Percentiles rank a stretch among this genome's conserved stretches.
Evolutionary conservation across 164 flowering plant species (phyloP).

Genomic region (Berberis vulgaris): DNA sequence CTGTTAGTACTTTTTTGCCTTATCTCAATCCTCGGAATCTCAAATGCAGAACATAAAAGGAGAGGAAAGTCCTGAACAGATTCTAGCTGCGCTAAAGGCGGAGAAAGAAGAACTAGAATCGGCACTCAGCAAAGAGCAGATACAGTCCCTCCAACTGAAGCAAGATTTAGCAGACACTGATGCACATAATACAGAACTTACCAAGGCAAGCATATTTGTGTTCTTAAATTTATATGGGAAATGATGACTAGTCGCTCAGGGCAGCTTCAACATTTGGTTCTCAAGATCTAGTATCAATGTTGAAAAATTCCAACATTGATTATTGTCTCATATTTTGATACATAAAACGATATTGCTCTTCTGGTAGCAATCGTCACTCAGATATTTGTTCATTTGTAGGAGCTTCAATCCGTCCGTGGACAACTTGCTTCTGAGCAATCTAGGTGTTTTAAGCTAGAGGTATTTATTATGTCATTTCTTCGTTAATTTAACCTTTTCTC

Average conservation of each 20-base stretch:
- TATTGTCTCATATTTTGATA: no score
- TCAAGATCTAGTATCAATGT: no score
- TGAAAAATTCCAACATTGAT: no score
- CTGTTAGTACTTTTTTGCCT: not conserved
- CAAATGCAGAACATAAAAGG: slow-evolving; percentile 41
- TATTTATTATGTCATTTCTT: slow-evolving; percentile 7
- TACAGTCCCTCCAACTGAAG: slow-evolving; percentile 59
- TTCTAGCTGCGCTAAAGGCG: slow-evolving; percentile 48
- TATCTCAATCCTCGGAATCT: not conserved
- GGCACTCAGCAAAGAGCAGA: slow-evolving; percentile 67
- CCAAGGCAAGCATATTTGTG: slow-evolving; percentile 49
- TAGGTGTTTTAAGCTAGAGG: slow-evolving; percentile 98
- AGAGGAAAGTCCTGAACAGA: slow-evolving; percentile 36
- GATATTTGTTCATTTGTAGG: slow-evolving; percentile 31
- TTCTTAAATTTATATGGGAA: not conserved
- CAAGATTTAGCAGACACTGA: slow-evolving; percentile 76
- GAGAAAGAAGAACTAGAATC: slow-evolving; percentile 86
- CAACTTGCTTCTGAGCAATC: slow-evolving; percentile 98
- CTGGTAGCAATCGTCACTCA: not conserved
- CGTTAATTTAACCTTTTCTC: no score
- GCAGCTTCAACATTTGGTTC: not conserved
- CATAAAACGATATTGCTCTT: not conserved
- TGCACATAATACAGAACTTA: slow-evolving; percentile 57
- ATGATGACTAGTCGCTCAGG: not conserved
- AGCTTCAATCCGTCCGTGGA: slow-evolving; percentile 93